Base-by-base conservation (phyloP, 2,329 filamentous ascomycete species). In the Cadophora gregata region DNA sequence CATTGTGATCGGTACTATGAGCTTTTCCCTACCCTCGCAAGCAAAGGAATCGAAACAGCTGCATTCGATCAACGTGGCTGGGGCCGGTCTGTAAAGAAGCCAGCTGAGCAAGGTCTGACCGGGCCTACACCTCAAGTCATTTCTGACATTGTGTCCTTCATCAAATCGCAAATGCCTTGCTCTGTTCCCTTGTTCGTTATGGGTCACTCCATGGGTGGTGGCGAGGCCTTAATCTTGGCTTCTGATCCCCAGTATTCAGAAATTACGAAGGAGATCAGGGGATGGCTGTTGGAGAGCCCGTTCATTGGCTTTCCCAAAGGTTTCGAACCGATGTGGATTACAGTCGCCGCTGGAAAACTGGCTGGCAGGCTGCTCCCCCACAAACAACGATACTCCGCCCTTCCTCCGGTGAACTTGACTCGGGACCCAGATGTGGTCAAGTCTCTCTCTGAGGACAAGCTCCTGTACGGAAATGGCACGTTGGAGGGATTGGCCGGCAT, bases 201-300 rank as follows among this genome's bases (percentile, higher is more conserved):
- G 82, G 94, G 94, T 62, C 93, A 97, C 79, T 93, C 90, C 25
- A 97, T 97, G 93, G 94, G 94, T 71, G 94, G 94, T 67, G 92
- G 88, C 27, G 86, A 96, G 79, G 86, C 89, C 6, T 81, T 97
- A 9, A 88, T 86, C 51, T 77, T 90, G 25, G 84, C 84, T 27
- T 83, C 81, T 64, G 81, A 84, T 63, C 77, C 82, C 0, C 67
- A 78, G 64, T 84, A 88, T 76, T 79, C 80, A 51, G 84, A 86
- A 19, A 77, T 92, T 14, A 83, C 87, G 50, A 77, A 80, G 42
- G 81, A 84, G 66, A 85, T 97, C 58, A 84, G 88, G 55, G 93
- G 93, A 25, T 93, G 90, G 82, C 76, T 97, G 42, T 82, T 91
- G 16, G 90, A 93, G 78, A 83, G 86, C n/a, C 93, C 94, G 1